These are phyloP conservation scores for Aphanomyces cochlioides DNA, from an alignment of 352 stramenopile genomes.

Conservation along the genomic window DNA sequence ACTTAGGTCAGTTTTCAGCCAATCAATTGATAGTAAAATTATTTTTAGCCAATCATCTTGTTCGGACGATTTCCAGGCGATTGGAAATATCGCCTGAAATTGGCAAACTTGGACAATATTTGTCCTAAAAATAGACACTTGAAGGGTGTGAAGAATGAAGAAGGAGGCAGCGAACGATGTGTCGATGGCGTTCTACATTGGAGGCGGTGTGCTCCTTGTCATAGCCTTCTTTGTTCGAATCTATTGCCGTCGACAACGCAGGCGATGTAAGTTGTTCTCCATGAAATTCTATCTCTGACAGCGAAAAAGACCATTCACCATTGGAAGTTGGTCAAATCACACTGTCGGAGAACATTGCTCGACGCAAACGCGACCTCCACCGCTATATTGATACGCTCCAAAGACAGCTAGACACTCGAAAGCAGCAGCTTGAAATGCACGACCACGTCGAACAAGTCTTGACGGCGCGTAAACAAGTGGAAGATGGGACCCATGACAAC, in stretches of 20 bases:
- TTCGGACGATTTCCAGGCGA: too few relatives aligned
- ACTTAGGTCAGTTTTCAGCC: too few relatives aligned
- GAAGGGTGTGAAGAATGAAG: neutral
- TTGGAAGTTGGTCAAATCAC: slow-evolving; percentile 18
- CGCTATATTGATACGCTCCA: slow-evolving; percentile 56
- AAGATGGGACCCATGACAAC: slow-evolving; percentile 27
- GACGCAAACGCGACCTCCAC: slow-evolving; percentile 57
- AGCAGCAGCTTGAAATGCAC: slow-evolving; percentile 59
- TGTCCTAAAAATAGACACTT: too few relatives aligned
- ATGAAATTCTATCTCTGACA: neutral
- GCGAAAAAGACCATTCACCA: slow-evolving; percentile 20
- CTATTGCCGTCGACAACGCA: neutral
- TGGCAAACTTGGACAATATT: too few relatives aligned
- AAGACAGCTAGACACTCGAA: slow-evolving; percentile 43
- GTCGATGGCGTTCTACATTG: neutral
- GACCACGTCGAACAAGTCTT: slow-evolving; percentile 65
- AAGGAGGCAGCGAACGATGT: neutral
- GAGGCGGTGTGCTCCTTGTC: neutral
- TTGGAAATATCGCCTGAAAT: too few relatives aligned
- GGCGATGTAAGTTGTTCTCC: neutral
- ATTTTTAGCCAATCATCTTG: too few relatives aligned
- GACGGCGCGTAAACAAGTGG: slow-evolving; percentile 40
- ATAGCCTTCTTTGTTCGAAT: slow-evolving; percentile 1
- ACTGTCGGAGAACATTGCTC: slow-evolving; percentile 47
- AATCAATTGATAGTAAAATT: too few relatives aligned